Base-by-base conservation (phyloP, 208 protist species). In the Kentomonas sorsogonicus region DNA sequence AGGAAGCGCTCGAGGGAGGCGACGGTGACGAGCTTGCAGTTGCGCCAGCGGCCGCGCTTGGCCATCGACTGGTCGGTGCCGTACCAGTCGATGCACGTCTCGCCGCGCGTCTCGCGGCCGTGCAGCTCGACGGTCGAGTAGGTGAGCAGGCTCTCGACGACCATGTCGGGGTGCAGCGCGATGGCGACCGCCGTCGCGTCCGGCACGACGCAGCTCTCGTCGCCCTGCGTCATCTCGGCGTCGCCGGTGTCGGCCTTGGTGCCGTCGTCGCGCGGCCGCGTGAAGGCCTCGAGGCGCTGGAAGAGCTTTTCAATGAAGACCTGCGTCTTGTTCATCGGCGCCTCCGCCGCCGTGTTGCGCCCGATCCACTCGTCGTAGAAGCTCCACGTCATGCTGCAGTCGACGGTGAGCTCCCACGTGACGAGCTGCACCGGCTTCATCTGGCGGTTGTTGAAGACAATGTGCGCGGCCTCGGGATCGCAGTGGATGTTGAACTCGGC, bases 401-500 rank as follows among this genome's bases (percentile, higher is more conserved):
- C 72, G 16, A 91, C 84, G 23, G 86, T 93, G 3, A 82, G 60
- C 53, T 93, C 86, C 86, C 81, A 89, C 54, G 68, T 64, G 20
- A 93, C 77, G 0, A 93, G 23, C 16, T 68, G 69, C 38, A 93
- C 61, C 2, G 86, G 79, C 15, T 60, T 55, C 65, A 83, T 77
- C 18, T 45, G 26, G 7, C 74, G 69, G 34, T 81, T 58, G 44
- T 93, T 73, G 36, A 93, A 79, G 23, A 93, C 77, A 22, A 89
- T 69, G 59, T 71, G 76, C n/a, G 79, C 86, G 23, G 86, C 86
- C 70, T 93, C 86, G 16, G 86, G 86, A 61, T 93, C 86, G 52
- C 79, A 86, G 72, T 90, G 79, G 39, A 89, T 71, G 69, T 93
- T 93, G 63, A 93, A 93, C 72, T 93, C 86, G 7, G 82, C 73